Evolutionary conservation across 2,329 filamentous ascomycete genomes (phyloP).

Genomic region (Fusarium keratoplasticum): DNA sequence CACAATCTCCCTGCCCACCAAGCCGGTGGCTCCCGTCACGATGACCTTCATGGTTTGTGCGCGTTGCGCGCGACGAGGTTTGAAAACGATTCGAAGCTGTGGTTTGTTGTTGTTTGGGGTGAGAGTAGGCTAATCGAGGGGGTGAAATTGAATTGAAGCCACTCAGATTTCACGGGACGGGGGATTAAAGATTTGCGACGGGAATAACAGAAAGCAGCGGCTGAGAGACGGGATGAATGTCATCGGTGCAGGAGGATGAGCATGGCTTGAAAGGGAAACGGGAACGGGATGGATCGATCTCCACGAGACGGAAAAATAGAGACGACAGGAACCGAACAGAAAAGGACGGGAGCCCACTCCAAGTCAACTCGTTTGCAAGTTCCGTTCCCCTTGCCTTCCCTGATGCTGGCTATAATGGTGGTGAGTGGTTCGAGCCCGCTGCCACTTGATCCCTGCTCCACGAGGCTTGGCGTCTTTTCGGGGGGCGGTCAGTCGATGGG

Average conservation of each 20-base stretch:
- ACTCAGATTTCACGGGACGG: not conserved
- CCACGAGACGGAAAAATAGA: not conserved
- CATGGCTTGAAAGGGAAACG: not conserved
- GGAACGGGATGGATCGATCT: not conserved
- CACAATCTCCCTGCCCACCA: constrained; percentile 66
- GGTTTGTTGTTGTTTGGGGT: not conserved
- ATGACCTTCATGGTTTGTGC: constrained; percentile 64
- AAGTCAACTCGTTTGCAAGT: not conserved
- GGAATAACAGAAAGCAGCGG: not conserved
- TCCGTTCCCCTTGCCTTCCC: not conserved
- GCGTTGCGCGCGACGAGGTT: not conserved
- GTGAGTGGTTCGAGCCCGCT: constrained; percentile 30
- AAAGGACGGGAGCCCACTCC: not conserved
- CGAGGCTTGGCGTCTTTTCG: constrained; percentile 39
- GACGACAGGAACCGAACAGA: not conserved
- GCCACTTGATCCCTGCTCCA: constrained; percentile 35
- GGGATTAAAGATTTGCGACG: not conserved
- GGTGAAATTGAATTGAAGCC: not conserved
- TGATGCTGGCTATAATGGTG: not conserved
- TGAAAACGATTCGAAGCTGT: too few relatives aligned
- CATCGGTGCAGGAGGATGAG: constrained; percentile 9
- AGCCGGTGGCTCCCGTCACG: constrained; percentile 68
- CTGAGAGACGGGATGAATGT: constrained; percentile 14
- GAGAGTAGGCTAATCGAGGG: not conserved
- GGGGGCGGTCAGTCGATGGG: constrained; percentile 12